These are phyloP conservation scores for Pseudonitzschia delicatissima DNA, from an alignment of 108 stramenopile genomes.

Conservation along the genomic window DNA sequence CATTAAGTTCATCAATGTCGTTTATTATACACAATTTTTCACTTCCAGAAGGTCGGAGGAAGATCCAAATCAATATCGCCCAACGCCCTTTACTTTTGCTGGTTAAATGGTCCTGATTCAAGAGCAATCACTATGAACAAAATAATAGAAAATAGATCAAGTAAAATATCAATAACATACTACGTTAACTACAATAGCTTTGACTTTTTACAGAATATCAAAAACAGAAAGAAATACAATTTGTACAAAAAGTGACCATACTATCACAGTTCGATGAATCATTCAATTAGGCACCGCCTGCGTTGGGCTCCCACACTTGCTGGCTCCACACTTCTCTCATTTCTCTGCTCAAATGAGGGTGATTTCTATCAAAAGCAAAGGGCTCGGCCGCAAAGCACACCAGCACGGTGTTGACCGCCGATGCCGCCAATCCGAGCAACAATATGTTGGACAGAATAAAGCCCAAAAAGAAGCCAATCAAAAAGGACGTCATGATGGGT, in stretches of 20 bases:
- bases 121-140: background rate
- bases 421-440: slow-evolving; percentile 61
- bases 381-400: slow-evolving; percentile 89
- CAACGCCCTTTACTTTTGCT: too few relatives aligned
- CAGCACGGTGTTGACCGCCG: slow-evolving; percentile 80
- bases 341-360: slow-evolving; percentile 70
- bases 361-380: slow-evolving; percentile 74
- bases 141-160: background rate
- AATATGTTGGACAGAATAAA: slow-evolving; percentile 53
- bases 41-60: background rate
- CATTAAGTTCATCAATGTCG: too few relatives aligned
- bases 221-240: background rate
- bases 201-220: background rate
- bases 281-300: background rate
- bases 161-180: background rate
- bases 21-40: too few relatives aligned
- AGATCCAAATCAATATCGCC: too few relatives aligned
- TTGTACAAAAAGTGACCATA: background rate
- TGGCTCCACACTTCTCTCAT: slow-evolving; percentile 76
- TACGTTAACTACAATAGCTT: too few relatives aligned
- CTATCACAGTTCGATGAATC: background rate
- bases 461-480: slow-evolving; percentile 58
- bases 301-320: slow-evolving; percentile 37
- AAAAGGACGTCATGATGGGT: slow-evolving; percentile 57
- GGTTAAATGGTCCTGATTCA: too few relatives aligned